Conservation (phyloP, 163 green algal genomes). For the Prototheca cutis region DNA sequence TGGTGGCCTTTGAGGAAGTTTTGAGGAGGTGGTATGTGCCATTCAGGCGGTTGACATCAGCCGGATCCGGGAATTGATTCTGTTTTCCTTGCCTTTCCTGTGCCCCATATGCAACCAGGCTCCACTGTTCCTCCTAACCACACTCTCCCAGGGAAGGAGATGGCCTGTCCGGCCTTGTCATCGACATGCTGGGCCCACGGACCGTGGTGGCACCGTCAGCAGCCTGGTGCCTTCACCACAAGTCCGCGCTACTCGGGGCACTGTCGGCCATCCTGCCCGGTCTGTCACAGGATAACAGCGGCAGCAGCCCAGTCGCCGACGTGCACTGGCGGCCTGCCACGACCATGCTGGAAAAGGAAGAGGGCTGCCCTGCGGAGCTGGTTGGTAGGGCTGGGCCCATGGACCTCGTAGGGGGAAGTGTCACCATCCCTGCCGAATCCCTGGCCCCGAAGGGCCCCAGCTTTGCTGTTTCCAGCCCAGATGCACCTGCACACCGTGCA, state of each 20-base stretch:
- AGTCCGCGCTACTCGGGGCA: conserved; percentile 6
- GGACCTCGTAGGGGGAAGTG: too few species aligned
- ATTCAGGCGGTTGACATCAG: too few species aligned
- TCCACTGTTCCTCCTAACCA: conserved; percentile 26
- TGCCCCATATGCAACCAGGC: too few species aligned
- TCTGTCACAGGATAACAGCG: not conserved
- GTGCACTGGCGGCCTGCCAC: conserved; percentile 45
- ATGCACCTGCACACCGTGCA: not conserved
- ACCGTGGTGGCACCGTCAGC: conserved; percentile 52
- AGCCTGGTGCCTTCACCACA: conserved; percentile 28
- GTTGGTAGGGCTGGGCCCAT: too few species aligned
- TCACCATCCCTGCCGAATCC: too few species aligned
- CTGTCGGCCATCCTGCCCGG: conserved; percentile 19
- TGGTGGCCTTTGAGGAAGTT: too few species aligned
- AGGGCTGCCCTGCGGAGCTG: conserved; percentile 28
- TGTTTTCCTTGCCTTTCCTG: too few species aligned
- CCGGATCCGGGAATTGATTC: too few species aligned
- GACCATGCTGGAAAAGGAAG: conserved; percentile 50
- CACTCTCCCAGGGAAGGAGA: conserved; percentile 84
- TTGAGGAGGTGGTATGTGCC: not conserved
- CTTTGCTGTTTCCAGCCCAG: not conserved
- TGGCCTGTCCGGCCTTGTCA: conserved; percentile 66
- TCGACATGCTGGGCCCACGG: conserved; percentile 58
- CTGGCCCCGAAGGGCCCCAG: not conserved
- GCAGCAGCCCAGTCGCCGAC: not conserved